Base-by-base conservation (phyloP, 2,329 filamentous ascomycete species). In the Clarireedia hainanense region DNA sequence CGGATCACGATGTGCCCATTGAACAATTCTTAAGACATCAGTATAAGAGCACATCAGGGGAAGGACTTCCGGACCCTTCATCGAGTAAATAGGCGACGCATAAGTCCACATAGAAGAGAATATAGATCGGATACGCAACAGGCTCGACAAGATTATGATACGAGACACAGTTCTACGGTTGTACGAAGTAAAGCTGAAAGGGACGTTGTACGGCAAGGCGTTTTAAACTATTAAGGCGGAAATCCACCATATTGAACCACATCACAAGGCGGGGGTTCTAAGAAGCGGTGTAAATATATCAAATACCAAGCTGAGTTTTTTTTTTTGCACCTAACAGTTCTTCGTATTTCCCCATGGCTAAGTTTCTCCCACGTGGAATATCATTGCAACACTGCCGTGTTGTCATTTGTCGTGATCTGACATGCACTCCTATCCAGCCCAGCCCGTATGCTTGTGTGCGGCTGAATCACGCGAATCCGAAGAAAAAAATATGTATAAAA, bases 1-100 rank as follows among this genome's bases (percentile, higher is more conserved):
- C 64, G 6, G 61, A 64, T 53, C 59, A 67, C 57, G 65, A 67
- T 60, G 60, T 64, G n/a, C 65, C 65, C 34, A 64, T 67, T n/a
- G 64, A 66, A 55, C 53, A 66, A 52, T 67, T 67, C 45, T 51
- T 67, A 30, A 63, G 63, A 47, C 54, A 57, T 9, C 65, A 67
- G 50, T 67, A 67, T 50, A 61, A 62, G 50, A 66, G 64, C 47
- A 61, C 53, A 42, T 62, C 58, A 43, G 62, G 60, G 6, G 57
- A 61, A 23, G 57, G 55, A 4, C 59, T 65, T 52, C 60, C 63
- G 30, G 30, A 61, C n/a, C 52, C 48, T 3, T 27, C 23, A 24
- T 7, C 37, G 23, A 34, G 45, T 9, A 54, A 34, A 23, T 49
- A 42, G 17, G 39, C n/a, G 17, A 20, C 39, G 30, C 30, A 12